Evolutionary conservation across 495 filamentous ascomycete genomes (phyloP).

Genomic region (Penicillium herquei): DNA sequence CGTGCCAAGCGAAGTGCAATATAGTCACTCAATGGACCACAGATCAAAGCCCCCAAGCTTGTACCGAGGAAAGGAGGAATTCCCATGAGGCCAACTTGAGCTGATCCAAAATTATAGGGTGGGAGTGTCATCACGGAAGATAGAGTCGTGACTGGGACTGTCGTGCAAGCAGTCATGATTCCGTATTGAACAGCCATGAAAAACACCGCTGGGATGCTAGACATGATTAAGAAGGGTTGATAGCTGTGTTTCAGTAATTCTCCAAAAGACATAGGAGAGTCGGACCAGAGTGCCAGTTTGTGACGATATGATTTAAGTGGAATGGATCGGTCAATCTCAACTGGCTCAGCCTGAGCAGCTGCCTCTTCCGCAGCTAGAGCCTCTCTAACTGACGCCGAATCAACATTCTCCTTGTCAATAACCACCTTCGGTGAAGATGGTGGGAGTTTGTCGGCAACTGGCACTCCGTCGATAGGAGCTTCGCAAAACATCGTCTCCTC

Average conservation of each 20-base stretch:
- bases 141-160: conserved; percentile 29
- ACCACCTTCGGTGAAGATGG: not conserved
- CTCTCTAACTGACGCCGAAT: not conserved
- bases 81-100: conserved; percentile 36
- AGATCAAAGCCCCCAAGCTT: conserved; percentile 29
- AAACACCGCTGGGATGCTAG: conserved; percentile 32
- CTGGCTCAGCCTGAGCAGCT: not conserved
- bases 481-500: conserved; percentile 18
- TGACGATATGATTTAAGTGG: conserved; percentile 18
- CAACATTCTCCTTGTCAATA: conserved; percentile 5
- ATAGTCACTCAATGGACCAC: conserved; percentile 36
- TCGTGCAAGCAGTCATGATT: conserved; percentile 31
- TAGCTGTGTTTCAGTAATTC: conserved; percentile 22
- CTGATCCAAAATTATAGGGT: conserved; percentile 39
- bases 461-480: conserved; percentile 7
- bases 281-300: conserved; percentile 15
- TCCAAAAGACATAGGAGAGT: conserved; percentile 17
- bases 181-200: conserved; percentile 37
- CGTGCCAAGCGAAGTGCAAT: conserved; percentile 26
- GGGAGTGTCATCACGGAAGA: conserved; percentile 31
- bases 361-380: not conserved
- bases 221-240: conserved; percentile 25
- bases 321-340: conserved; percentile 16
- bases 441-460: not conserved
- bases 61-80: conserved; percentile 36